Percentiles rank a stretch among this genome's conserved stretches.
phyloP scores from a whole-genome alignment of 352 stramenopile species.

The Pythium sp. region DNA sequence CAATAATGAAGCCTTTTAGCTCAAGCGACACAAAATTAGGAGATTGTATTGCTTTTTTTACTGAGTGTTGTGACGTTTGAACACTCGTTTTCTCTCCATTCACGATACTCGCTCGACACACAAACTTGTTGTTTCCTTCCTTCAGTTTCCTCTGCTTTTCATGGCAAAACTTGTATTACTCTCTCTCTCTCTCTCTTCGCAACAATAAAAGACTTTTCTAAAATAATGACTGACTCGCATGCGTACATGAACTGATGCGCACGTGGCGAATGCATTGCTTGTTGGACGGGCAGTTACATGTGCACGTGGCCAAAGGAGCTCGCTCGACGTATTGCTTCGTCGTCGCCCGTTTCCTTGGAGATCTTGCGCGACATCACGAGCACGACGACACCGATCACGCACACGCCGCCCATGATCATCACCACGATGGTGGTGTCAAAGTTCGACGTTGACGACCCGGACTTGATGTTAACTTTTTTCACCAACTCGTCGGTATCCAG shows the following conservation, averaged over 20 bases:
- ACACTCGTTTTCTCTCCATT: not conserved
- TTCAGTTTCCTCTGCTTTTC: not conserved
- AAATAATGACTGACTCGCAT: slow-evolving; percentile 5
- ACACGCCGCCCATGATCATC: slow-evolving; percentile 56
- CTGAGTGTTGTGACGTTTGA: not conserved
- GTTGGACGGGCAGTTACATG: not conserved
- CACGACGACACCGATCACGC: slow-evolving; percentile 43
- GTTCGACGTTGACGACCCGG: slow-evolving; percentile 10
- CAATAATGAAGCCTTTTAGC: not conserved
- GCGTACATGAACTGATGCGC: not conserved
- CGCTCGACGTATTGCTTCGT: slow-evolving; percentile 23
- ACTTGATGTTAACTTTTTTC: slow-evolving; percentile 18
- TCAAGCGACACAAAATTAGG: not conserved
- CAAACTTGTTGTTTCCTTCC: not conserved
- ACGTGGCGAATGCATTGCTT: not conserved
- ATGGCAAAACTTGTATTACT: not conserved
- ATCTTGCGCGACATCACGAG: slow-evolving; percentile 55
- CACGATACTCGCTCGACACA: not conserved
- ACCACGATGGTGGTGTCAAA: slow-evolving; percentile 53
- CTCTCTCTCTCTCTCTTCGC: not conserved
- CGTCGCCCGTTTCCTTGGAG: slow-evolving; percentile 45
- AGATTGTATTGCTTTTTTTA: not conserved
- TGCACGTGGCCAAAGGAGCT: slow-evolving; percentile 14
- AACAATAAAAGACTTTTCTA: slow-evolving; percentile 4
- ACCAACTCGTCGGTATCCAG: slow-evolving; percentile 11